Evolutionary conservation across 805 yeast species (phyloP), one percentile per base, ranked within the genome.

Genomic region (Barnettozyma pratensis): DNA sequence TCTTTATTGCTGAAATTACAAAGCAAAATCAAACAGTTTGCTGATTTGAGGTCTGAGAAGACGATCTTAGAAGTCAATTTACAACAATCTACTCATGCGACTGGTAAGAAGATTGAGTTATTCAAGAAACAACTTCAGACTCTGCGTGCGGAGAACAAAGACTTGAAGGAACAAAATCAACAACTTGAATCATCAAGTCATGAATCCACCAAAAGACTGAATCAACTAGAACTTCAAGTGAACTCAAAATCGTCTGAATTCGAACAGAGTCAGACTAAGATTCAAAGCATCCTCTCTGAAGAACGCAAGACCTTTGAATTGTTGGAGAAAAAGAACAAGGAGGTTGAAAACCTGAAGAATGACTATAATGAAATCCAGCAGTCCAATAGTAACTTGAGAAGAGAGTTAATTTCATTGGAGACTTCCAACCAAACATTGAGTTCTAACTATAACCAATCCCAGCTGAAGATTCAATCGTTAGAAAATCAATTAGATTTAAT

Each of bases 401-500:
- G 69, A 41, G 57, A 64, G 26, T 51, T 75, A 28, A 57, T 75
- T 38, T 74, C 73, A 2, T 65, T 66, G 38, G 76, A 62, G 51
- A 65, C 61, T 11, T 60, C 65, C 19, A 56, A 63, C 6, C 76
- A 73, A 47, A 47, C 53, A 6, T 37, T 64, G 46, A 55, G 63
- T 50, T 51, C 72, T 47, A 47, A 55, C 54, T 45, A 59, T 51
- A 39, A 62, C 39, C 61, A 66, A 34, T 52, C 60, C 7, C 61
- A 66, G 50, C 54, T 72, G 38, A 67, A 64, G 39, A 55, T 68
- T 26, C 72, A 73, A 46, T 62, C 68, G 36, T 54, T 70, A 6
- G 63, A 64, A 34, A 76, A 70, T 46, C 80, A 78, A 45, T 46
- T 75, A 6, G 70, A 68, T 27, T 61, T 69, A n/a, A 54, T 72